A percentile compares a stretch with the other conserved stretches of the same genome.
These are phyloP conservation scores for Pycnococcus provasolii DNA, from an alignment of 139 green algal genomes.

Conservation along the genomic window DNA sequence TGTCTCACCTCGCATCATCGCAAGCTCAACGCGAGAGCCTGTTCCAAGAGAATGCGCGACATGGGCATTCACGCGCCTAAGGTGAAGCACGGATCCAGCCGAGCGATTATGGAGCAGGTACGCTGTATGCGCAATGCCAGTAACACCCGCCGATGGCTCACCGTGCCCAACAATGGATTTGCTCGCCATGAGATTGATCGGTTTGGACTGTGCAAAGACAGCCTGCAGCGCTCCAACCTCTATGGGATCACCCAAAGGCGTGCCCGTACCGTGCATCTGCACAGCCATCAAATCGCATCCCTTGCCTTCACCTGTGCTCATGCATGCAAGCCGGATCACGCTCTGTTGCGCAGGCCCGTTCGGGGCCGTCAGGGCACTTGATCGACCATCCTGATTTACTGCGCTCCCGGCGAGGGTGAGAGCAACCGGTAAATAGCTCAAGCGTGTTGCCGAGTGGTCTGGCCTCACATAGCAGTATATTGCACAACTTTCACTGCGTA, in stretches of 20 bases:
- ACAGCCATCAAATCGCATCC: constrained; percentile 10
- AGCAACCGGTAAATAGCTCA: neutral
- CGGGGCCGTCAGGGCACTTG: constrained; percentile 71
- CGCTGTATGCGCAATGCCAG: constrained; percentile 40
- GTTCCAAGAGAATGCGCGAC: constrained; percentile 8
- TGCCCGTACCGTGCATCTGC: constrained; percentile 43
- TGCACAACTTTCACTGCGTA: constrained; percentile 26
- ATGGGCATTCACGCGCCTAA: constrained; percentile 51
- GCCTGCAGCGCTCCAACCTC: constrained; percentile 41
- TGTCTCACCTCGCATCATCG: no score
- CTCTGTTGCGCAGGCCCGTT: constrained; percentile 73
- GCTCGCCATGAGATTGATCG: neutral
- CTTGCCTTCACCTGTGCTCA: constrained; percentile 18
- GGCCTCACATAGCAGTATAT: constrained; percentile 22
- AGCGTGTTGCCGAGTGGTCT: neutral
- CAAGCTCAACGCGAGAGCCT: no score
- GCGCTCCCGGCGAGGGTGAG: constrained; percentile 45
- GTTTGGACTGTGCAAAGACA: neutral
- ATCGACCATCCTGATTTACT: constrained; percentile 82
- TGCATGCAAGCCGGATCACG: constrained; percentile 49
- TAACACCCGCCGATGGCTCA: constrained; percentile 66
- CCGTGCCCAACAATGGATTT: constrained; percentile 72
- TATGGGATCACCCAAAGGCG: constrained; percentile 49
- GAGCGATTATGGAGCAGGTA: no score
- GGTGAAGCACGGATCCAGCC: constrained; percentile 12